Evolutionary conservation across 331 rosid species (phyloP).

Genomic region (Spiraea crenata): DNA sequence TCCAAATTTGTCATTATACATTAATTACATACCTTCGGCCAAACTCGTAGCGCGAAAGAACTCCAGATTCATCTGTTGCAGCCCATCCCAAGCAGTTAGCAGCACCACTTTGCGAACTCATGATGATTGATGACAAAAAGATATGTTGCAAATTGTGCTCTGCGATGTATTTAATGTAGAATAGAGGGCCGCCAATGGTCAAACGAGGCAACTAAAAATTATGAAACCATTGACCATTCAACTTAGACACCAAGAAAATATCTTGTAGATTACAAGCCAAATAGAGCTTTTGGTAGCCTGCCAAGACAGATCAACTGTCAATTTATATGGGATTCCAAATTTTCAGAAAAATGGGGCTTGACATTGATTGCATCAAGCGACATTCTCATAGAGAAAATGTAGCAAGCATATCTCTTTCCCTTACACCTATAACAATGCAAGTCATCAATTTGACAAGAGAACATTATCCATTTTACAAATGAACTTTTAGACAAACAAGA

Average conservation of each 20-base stretch:
- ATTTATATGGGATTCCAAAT: not conserved
- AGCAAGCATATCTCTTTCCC: too few relatives aligned
- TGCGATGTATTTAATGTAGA: too few relatives aligned
- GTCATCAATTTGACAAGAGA: too few relatives aligned
- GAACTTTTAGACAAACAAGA: too few relatives aligned
- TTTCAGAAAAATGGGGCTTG: not conserved
- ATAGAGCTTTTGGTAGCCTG: not conserved
- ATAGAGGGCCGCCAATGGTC: too few relatives aligned
- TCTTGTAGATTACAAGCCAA: not conserved
- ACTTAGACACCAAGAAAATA: not conserved
- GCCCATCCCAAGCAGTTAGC: slow-evolving; percentile 66
- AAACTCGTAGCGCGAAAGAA: slow-evolving; percentile 64
- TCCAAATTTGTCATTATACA: too few relatives aligned
- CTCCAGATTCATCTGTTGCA: slow-evolving; percentile 67
- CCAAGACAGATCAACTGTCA: slow-evolving; percentile 1
- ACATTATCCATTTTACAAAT: too few relatives aligned
- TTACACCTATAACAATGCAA: too few relatives aligned
- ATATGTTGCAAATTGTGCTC: too few relatives aligned
- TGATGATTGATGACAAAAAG: not conserved
- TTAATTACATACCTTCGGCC: slow-evolving; percentile 42
- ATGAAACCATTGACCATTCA: not conserved
- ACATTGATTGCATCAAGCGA: not conserved
- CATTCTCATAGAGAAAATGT: not conserved
- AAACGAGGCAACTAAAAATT: not conserved
- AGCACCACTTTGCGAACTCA: not conserved